Conservation (phyloP, 2,329 filamentous ascomycete genomes). For the Xylaria polymorpha region DNA sequence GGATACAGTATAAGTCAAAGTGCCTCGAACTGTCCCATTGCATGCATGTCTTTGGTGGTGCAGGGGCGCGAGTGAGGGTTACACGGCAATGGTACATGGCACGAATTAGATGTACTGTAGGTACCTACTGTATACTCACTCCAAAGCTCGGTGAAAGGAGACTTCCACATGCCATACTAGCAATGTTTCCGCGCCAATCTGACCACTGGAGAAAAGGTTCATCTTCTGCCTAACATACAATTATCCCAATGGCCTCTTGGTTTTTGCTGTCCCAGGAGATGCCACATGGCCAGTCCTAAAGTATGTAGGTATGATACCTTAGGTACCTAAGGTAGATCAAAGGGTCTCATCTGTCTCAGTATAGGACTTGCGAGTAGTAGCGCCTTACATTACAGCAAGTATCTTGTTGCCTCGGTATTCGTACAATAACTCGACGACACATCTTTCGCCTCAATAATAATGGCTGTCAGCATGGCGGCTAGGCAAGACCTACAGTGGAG, state of each 20-base stretch:
- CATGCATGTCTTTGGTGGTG: constrained; percentile 16
- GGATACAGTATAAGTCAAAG: constrained; percentile 26
- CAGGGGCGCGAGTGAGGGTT: constrained; percentile 19
- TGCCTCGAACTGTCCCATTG: constrained; percentile 5
- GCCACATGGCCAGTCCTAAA: no score
- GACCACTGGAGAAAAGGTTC: not conserved
- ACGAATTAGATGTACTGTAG: not conserved
- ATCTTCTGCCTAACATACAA: not conserved
- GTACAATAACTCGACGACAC: not conserved
- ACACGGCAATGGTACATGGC: not conserved
- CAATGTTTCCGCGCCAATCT: not conserved
- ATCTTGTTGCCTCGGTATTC: not conserved
- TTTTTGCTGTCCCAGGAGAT: no score
- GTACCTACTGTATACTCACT: not conserved
- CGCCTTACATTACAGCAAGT: no score
- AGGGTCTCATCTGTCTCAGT: not conserved
- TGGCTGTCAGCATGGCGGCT: constrained; percentile 18
- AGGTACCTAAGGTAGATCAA: no score
- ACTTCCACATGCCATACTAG: constrained; percentile 2
- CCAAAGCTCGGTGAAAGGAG: not conserved
- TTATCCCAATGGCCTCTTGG: not conserved
- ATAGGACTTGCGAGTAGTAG: not conserved
- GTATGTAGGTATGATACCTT: no score
- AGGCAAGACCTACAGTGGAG: not conserved
- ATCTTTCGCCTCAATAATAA: constrained; percentile 10